These are phyloP conservation scores for Adenanthera pavonina DNA, from an alignment of 306 rosid species.

Conservation along the genomic window DNA sequence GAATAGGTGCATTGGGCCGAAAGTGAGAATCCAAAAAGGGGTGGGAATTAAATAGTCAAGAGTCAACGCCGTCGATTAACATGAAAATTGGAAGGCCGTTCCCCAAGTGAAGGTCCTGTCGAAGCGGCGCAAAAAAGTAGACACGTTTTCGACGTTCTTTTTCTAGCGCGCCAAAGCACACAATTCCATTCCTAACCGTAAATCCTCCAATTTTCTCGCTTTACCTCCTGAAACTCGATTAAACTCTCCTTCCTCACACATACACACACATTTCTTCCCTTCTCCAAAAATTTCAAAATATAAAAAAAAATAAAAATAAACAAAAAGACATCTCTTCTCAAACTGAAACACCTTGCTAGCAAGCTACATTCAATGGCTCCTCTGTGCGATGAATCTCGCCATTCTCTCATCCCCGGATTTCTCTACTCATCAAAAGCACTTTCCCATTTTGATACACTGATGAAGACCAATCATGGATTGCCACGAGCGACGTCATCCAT, in stretches of 20 bases:
- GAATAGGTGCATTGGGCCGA: no score
- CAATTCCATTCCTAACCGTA: conserved; percentile 31
- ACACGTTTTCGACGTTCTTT: not conserved
- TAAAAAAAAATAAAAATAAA: not conserved
- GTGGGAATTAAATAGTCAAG: not conserved
- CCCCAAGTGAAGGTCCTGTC: conserved; percentile 4
- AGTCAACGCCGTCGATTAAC: conserved; percentile 4
- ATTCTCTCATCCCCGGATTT: conserved; percentile 62
- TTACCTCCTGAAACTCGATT: not conserved
- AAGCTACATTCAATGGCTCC: conserved; percentile 46
- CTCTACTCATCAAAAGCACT: conserved; percentile 52
- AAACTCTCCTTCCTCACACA: not conserved
- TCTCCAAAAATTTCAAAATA: not conserved
- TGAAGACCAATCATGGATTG: conserved; percentile 28
- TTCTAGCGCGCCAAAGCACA: conserved; percentile 11
- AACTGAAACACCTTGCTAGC: not conserved
- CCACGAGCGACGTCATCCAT: conserved; percentile 3
- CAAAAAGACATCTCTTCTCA: not conserved
- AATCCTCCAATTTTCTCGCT: conserved; percentile 38
- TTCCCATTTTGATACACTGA: conserved; percentile 39
- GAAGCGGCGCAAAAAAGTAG: conserved; percentile 41
- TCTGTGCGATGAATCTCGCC: conserved; percentile 41
- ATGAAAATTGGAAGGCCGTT: conserved; percentile 8
- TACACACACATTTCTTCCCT: not conserved
- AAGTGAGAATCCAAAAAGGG: no score